Evolutionary conservation across 2,329 filamentous ascomycete genomes (phyloP).

Genomic region (Didymellaceae sp.): DNA sequence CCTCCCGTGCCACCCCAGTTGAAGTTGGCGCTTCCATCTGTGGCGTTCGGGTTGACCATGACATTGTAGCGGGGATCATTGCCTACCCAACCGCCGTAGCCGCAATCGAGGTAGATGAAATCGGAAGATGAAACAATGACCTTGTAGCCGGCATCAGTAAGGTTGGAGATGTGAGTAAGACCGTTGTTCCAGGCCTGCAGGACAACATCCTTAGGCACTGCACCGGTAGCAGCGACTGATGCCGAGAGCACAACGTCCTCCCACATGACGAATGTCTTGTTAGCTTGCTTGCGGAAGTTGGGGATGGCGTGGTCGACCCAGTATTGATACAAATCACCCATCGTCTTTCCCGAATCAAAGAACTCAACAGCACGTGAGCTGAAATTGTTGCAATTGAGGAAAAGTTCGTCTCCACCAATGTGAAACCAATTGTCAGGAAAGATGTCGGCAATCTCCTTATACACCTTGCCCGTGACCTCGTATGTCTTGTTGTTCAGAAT

Average conservation of each 20-base stretch:
- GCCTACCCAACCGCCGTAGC: slow-evolving; percentile 60
- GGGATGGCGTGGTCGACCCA: slow-evolving; percentile 62
- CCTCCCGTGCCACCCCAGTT: slow-evolving; percentile 62
- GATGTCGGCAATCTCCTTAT: slow-evolving; percentile 58
- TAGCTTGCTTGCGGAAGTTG: slow-evolving; percentile 54
- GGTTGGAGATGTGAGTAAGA: slow-evolving; percentile 58
- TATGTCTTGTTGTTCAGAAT: slow-evolving; percentile 64
- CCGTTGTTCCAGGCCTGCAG: slow-evolving; percentile 64
- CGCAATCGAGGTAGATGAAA: slow-evolving; percentile 65
- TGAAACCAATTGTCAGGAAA: slow-evolving; percentile 64
- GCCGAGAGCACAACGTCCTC: slow-evolving; percentile 58
- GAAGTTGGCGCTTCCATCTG: slow-evolving; percentile 54
- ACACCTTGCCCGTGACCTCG: slow-evolving; percentile 61
- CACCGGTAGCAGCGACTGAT: slow-evolving; percentile 52
- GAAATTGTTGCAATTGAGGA: slow-evolving; percentile 65
- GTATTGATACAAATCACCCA: slow-evolving; percentile 60
- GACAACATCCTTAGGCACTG: slow-evolving; percentile 59
- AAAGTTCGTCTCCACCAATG: slow-evolving; percentile 63
- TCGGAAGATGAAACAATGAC: slow-evolving; percentile 64
- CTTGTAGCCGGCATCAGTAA: slow-evolving; percentile 59
- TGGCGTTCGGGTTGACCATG: slow-evolving; percentile 57
- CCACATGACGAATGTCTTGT: slow-evolving; percentile 65
- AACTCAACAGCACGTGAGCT: slow-evolving; percentile 57
- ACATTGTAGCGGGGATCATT: slow-evolving; percentile 65
- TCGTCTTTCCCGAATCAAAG: slow-evolving; percentile 59